phyloP scores from a whole-genome alignment of 371 early-diverging fungal genomes.

The Entomophthora muscae region DNA sequence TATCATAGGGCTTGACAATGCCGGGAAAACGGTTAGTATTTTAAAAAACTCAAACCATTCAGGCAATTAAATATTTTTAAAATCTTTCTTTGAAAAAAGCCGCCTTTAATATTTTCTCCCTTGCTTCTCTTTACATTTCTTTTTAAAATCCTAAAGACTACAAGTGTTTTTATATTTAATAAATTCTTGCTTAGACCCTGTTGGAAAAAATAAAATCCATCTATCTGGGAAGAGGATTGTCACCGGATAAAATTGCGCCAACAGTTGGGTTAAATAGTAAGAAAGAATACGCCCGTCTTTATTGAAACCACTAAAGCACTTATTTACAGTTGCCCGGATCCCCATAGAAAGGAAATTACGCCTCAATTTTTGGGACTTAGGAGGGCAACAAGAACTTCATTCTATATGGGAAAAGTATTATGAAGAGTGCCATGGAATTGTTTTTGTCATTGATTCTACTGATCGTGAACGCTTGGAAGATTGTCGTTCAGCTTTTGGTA shows the following conservation, averaged over 20 bases:
- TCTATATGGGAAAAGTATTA: slow-evolving; percentile 89
- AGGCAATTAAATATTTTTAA: no score
- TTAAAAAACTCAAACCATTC: no score
- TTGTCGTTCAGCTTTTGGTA: slow-evolving; percentile 63
- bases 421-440: slow-evolving; percentile 77
- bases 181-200: slow-evolving; percentile 31
- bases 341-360: slow-evolving; percentile 34
- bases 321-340: slow-evolving; percentile 51
- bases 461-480: slow-evolving; percentile 66
- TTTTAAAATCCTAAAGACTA: background rate
- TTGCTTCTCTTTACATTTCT: no score
- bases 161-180: background rate
- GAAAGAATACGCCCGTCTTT: no score
- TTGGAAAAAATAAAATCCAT: slow-evolving; percentile 68
- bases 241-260: slow-evolving; percentile 81
- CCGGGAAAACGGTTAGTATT: slow-evolving; percentile 96
- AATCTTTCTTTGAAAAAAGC: no score
- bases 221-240: slow-evolving; percentile 47
- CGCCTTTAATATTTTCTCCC: no score
- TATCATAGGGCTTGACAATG: slow-evolving; percentile 87
- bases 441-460: slow-evolving; percentile 83
- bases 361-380: slow-evolving; percentile 88
- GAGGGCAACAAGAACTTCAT: slow-evolving; percentile 77
- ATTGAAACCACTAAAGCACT: no score
- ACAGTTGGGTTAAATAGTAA: slow-evolving; percentile 88